Conservation (phyloP, 1,284 basidiomycete species). For the Marasmius fiardii region DNA sequence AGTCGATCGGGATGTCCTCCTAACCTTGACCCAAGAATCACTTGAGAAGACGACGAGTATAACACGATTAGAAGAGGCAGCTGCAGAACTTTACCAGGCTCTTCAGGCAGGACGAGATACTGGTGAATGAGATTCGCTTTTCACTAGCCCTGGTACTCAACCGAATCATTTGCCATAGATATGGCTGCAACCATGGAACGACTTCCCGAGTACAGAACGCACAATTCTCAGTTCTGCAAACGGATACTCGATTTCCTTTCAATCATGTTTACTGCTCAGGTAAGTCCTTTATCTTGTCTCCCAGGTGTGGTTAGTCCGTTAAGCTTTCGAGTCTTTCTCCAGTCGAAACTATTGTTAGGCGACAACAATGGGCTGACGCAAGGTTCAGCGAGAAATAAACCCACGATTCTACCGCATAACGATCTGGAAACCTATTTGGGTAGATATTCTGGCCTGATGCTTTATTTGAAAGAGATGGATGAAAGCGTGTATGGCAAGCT, state of each 20-base stretch:
- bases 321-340: conserved; percentile 6
- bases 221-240: conserved; percentile 90
- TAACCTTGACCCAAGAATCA: conserved; percentile 82
- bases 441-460: conserved; percentile 84
- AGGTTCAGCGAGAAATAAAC: conserved; percentile 37
- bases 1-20: conserved; percentile 76
- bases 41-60: conserved; percentile 79
- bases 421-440: conserved; percentile 82
- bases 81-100: conserved; percentile 92
- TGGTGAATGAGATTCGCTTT: conserved; percentile 38
- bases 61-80: conserved; percentile 76
- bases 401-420: conserved; percentile 59
- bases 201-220: conserved; percentile 83
- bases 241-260: conserved; percentile 86
- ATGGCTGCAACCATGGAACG: conserved; percentile 95
- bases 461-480: conserved; percentile 96
- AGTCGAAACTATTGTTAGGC: conserved; percentile 68
- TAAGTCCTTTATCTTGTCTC: conserved; percentile 19
- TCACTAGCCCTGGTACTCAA: conserved; percentile 3
- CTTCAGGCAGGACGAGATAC: conserved; percentile 88
- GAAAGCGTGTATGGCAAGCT: conserved; percentile 80
- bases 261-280: conserved; percentile 89
- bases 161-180: conserved; percentile 44
- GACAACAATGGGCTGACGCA: conserved; percentile 49
- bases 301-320: not conserved